Evolutionary conservation across 495 filamentous ascomycete genomes (phyloP).

Genomic region (Symbiotaphrina buchneri): DNA sequence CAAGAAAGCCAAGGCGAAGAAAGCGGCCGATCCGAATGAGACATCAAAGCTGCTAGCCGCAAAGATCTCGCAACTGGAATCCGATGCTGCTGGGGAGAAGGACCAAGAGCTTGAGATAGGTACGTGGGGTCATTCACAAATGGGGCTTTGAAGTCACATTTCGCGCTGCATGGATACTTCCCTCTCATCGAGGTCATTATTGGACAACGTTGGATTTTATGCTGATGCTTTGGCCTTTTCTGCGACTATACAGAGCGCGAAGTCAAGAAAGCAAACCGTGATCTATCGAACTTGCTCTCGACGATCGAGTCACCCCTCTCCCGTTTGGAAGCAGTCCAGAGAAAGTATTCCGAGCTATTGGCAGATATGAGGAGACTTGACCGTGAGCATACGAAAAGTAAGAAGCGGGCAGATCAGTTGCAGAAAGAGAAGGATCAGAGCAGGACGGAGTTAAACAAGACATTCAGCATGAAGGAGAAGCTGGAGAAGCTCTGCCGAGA

Average conservation of each 20-base stretch:
- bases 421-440: constrained; percentile 92
- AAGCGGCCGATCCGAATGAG: constrained; percentile 51
- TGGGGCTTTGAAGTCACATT: neutral
- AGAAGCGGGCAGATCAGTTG: constrained; percentile 81
- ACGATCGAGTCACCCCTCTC: constrained; percentile 53
- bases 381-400: constrained; percentile 81
- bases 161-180: too few species aligned
- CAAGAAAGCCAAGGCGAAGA: constrained; percentile 34
- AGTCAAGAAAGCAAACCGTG: constrained; percentile 85
- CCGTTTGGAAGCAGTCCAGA: constrained; percentile 69
- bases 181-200: too few species aligned
- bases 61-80: constrained; percentile 88
- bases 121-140: constrained; percentile 24
- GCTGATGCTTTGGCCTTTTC: neutral
- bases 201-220: neutral
- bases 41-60: constrained; percentile 76
- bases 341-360: constrained; percentile 74
- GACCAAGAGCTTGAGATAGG: constrained; percentile 93
- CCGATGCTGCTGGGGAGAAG: constrained; percentile 78
- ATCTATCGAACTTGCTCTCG: constrained; percentile 57
- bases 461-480: constrained; percentile 72
- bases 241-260: constrained; percentile 37
- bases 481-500: constrained; percentile 87
- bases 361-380: constrained; percentile 89
- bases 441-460: constrained; percentile 70